Conservation (phyloP, 1,139 yeast genomes). For the Arxiozyma slooffiae region DNA sequence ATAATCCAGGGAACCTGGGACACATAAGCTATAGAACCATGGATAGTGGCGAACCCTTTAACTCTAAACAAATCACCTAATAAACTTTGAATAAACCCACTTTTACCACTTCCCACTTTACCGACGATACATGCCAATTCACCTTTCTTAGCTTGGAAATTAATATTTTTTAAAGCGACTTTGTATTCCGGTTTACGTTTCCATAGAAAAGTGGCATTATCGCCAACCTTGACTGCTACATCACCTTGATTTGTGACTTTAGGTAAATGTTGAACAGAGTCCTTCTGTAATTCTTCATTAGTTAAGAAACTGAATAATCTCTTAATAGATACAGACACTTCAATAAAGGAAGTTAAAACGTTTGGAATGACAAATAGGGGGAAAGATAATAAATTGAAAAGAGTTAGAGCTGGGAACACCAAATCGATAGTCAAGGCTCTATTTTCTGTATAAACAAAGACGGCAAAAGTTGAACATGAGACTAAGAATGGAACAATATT, state of each 20-base stretch:
- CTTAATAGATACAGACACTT: constrained; percentile 77
- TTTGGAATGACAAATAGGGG: constrained; percentile 92
- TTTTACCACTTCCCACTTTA: constrained; percentile 86
- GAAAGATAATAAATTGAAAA: constrained; percentile 76
- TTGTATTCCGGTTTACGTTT: constrained; percentile 67
- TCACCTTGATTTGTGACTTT: constrained; percentile 51
- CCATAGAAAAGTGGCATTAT: constrained; percentile 83
- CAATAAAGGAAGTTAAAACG: constrained; percentile 77
- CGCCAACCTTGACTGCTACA: constrained; percentile 50
- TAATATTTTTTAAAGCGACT: constrained; percentile 65
- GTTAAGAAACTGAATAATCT: constrained; percentile 68
- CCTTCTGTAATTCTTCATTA: constrained; percentile 71
- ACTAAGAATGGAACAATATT: constrained; percentile 85
- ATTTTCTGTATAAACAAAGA: constrained; percentile 57
- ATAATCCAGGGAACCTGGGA: constrained; percentile 95
- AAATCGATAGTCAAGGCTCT: constrained; percentile 77
- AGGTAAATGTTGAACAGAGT: constrained; percentile 58
- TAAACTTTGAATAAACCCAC: constrained; percentile 73
- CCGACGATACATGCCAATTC: constrained; percentile 84
- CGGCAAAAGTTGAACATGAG: constrained; percentile 82
- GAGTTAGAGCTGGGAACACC: constrained; percentile 88
- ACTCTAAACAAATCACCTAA: constrained; percentile 79
- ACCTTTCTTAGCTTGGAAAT: constrained; percentile 66
- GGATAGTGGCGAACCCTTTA: constrained; percentile 62
- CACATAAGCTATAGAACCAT: constrained; percentile 81